Conservation (phyloP, 495 filamentous ascomycete species). For the Neurospora sp. region DNA sequence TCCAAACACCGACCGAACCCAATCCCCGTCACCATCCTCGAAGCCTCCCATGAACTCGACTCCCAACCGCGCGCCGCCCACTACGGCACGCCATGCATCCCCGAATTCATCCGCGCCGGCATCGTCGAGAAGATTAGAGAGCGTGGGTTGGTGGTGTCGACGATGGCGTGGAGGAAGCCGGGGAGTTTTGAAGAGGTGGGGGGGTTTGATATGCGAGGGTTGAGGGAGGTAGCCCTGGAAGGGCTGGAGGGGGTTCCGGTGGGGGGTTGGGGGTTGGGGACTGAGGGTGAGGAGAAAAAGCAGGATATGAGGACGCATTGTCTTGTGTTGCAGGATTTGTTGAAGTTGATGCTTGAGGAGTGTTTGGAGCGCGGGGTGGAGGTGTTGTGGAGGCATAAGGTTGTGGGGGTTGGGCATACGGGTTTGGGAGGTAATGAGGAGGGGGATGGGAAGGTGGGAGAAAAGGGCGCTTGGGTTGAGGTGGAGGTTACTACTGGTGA, state of each 20-base stretch:
- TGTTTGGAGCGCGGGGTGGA: constrained; percentile 32
- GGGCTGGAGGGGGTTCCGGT: neutral
- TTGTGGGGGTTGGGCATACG: constrained; percentile 36
- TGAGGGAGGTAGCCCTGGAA: neutral
- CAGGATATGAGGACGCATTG: constrained; percentile 30
- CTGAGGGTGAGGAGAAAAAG: constrained; percentile 1
- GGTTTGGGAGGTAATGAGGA: neutral
- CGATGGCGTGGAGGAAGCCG: constrained; percentile 43
- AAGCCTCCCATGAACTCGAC: constrained; percentile 41
- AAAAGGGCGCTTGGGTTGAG: constrained; percentile 38
- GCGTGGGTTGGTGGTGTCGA: constrained; percentile 38
- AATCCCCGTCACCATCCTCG: constrained; percentile 43
- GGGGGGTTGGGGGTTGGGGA: neutral
- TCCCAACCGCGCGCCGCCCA: constrained; percentile 45
- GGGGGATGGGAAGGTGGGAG: constrained; percentile 14
- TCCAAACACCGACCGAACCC: constrained; percentile 30
- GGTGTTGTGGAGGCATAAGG: constrained; percentile 40
- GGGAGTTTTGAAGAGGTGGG: neutral
- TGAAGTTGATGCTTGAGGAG: constrained; percentile 37
- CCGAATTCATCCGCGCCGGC: constrained; percentile 45
- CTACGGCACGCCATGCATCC: constrained; percentile 43
- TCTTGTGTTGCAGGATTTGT: constrained; percentile 26
- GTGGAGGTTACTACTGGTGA: constrained; percentile 27
- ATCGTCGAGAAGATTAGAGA: constrained; percentile 42
- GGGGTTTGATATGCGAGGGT: neutral